Evolutionary conservation across 352 stramenopile species (phyloP).

Genomic region (Poterioochromonas sp.): DNA sequence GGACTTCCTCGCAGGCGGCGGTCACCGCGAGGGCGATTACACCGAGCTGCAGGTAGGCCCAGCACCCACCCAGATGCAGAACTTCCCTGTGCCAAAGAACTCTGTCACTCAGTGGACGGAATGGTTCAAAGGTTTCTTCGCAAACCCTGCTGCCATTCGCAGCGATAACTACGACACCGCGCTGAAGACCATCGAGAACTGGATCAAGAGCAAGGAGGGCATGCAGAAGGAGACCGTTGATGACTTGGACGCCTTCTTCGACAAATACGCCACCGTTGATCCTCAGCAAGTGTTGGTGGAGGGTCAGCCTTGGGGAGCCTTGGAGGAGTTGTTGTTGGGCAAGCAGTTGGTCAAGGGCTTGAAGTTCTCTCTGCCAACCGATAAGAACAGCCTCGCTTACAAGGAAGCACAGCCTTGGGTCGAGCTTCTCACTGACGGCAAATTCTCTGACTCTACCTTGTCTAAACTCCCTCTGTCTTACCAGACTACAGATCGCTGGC

Average conservation of each 20-base stretch:
- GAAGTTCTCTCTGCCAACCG: slow-evolving; percentile 9
- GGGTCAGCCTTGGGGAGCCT: slow-evolving; percentile 37
- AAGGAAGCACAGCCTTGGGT: slow-evolving; percentile 35
- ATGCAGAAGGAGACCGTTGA: slow-evolving; percentile 29
- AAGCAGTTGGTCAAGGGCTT: slow-evolving; percentile 17
- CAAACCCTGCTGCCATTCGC: neutral
- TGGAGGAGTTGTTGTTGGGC: slow-evolving; percentile 37
- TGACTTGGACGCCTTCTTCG: slow-evolving; percentile 34
- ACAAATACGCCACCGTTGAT: slow-evolving; percentile 21
- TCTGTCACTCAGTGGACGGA: slow-evolving; percentile 37
- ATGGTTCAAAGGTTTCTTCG: slow-evolving; percentile 38
- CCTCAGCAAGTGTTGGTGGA: slow-evolving; percentile 29
- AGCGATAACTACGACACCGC: slow-evolving; percentile 27
- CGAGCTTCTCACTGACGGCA: slow-evolving; percentile 29
- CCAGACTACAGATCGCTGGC: slow-evolving; percentile 38
- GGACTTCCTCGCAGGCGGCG: slow-evolving; percentile 36
- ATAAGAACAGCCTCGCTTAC: neutral
- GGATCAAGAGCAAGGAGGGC: slow-evolving; percentile 34
- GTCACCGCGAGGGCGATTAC: slow-evolving; percentile 33
- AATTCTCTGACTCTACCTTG: slow-evolving; percentile 36
- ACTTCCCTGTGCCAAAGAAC: slow-evolving; percentile 36
- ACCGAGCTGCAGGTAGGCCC: slow-evolving; percentile 38
- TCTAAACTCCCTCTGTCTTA: slow-evolving; percentile 28
- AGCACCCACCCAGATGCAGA: slow-evolving; percentile 39
- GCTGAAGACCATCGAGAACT: slow-evolving; percentile 27